These are phyloP conservation scores for Aspergillus alliaceus DNA, from an alignment of 2,329 filamentous ascomycete species.

Conservation along the genomic window DNA sequence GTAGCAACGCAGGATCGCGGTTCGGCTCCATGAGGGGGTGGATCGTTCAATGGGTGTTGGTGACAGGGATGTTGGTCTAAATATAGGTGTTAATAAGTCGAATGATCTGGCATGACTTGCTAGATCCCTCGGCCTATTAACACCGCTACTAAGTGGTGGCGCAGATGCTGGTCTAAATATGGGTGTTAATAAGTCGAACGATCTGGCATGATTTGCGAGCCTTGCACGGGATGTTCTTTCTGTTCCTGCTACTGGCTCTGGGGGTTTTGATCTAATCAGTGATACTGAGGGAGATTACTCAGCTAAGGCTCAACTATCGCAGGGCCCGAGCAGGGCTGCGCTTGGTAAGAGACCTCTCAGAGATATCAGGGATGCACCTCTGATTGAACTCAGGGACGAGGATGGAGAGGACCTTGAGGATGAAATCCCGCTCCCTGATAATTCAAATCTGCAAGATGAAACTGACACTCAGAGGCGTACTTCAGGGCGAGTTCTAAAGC, in stretches of 20 bases:
- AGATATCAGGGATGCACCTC: neutral
- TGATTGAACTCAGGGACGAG: neutral
- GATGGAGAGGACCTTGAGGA: too few relatives aligned
- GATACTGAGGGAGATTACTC: neutral
- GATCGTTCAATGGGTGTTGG: neutral
- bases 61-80: neutral
- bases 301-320: too few relatives aligned
- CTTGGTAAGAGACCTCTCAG: neutral
- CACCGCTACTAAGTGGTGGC: neutral
- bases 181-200: neutral
- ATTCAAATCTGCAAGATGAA: neutral
- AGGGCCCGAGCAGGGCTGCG: too few relatives aligned
- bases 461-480: neutral
- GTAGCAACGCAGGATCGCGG: neutral
- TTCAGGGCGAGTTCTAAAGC: conserved; percentile 1
- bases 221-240: too few relatives aligned
- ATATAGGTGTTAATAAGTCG: neutral
- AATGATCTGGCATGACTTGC: neutral
- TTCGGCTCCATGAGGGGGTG: neutral
- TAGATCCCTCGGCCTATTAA: neutral
- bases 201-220: neutral
- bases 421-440: conserved; percentile 2
- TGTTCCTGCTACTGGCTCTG: too few relatives aligned
- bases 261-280: neutral
- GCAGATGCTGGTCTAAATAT: neutral